Base-by-base conservation (phyloP, 306 rosid species). In the Trifolium pratense region DNA sequence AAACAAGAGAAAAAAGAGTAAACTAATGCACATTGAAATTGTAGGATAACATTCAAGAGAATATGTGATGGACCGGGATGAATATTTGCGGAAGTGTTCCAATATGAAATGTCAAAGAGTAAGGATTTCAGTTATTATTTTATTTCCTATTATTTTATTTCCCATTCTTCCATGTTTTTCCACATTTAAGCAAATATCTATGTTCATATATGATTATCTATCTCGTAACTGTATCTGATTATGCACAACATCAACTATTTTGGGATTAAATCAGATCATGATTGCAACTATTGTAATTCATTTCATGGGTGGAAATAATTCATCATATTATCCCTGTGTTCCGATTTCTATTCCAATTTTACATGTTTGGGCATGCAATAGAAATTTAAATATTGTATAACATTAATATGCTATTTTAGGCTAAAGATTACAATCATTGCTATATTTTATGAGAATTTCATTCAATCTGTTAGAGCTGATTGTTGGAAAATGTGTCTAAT, bases 31-130 rank as follows among this genome's bases (percentile, higher is more conserved):
- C 70, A 12, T 39, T 84, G 83, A 74, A 60, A 62, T 68, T 86
- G 78, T 59, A 83, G 92, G 91, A 67, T 77, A 56, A 67, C 65
- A 70, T 71, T 71, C 63, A 60, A 61, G 31, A 61, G 68, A 77
- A 31, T 78, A 77, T 86, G 87, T 83, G 78, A 87, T 91, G 99
- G 87, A 91, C 62, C 76, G 57, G 48, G 86, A 87, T 60, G 86
- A 75, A 36, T 78, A 83, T 80, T 65, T 73, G 53, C 84, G 63
- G 81, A 95, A 83, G 81, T 85, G 86, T 79, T 82, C 89, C 84
- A 82, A 81, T 75, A 65, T 67, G 90, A 89, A 91, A 80, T 82
- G 84, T 76, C 96, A 87, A 63, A 81, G 90, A 84, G 99, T 94
- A 81, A 79, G 88, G 39, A 43, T 72, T 71, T 57, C 59, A 39